Conservation (phyloP, 2,329 filamentous ascomycete genomes). For the Cercospora sesami region DNA sequence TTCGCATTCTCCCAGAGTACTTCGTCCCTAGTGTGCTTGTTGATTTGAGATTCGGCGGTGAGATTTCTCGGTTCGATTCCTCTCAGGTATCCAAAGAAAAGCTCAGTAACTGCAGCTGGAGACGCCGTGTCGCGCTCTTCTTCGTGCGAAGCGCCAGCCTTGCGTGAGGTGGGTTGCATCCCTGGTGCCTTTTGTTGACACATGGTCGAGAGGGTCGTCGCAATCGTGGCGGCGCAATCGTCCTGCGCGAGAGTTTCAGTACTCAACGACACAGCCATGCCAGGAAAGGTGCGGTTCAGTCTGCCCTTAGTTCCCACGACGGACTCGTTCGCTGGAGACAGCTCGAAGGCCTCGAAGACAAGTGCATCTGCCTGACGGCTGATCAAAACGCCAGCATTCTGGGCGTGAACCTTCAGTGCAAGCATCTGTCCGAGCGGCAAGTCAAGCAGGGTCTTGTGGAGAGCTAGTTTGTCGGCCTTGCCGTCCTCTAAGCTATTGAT, state of each 20-base stretch:
- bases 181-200: slow-evolving; percentile 18
- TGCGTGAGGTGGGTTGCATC: slow-evolving; percentile 40
- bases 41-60: slow-evolving; percentile 42
- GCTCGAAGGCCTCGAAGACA: slow-evolving; percentile 63
- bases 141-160: slow-evolving; percentile 51
- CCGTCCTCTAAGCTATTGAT: slow-evolving; percentile 7
- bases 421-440: slow-evolving; percentile 14
- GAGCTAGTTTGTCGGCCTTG: neutral
- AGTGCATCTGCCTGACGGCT: slow-evolving; percentile 35
- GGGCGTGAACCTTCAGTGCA: slow-evolving; percentile 18
- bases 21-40: slow-evolving; percentile 64
- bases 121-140: slow-evolving; percentile 61
- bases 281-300: slow-evolving; percentile 62
- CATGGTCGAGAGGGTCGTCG: slow-evolving; percentile 28
- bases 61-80: slow-evolving; percentile 44
- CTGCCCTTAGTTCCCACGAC: slow-evolving; percentile 56
- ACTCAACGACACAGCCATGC: slow-evolving; percentile 46
- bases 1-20: slow-evolving; percentile 50
- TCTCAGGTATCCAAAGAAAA: slow-evolving; percentile 62
- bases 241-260: slow-evolving; percentile 35
- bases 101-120: slow-evolving; percentile 59
- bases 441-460: neutral
- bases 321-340: slow-evolving; percentile 54
- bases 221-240: slow-evolving; percentile 21
- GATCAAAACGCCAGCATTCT: slow-evolving; percentile 32